Evolutionary conservation across 176 grass and related monocot genomes (phyloP), one percentile per base, ranked within the genome.

Genomic region (Melocanna baccifera): DNA sequence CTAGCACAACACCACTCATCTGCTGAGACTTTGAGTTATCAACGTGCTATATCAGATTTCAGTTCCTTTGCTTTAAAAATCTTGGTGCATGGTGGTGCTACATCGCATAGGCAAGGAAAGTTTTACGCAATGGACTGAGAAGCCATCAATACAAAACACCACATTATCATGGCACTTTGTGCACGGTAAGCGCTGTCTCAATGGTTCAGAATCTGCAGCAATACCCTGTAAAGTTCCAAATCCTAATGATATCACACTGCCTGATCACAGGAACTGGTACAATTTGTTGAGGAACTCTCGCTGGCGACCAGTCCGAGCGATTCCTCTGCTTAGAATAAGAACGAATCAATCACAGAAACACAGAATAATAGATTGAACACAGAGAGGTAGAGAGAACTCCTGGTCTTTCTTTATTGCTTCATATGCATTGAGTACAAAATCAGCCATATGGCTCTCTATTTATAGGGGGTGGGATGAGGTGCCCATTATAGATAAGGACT

Each of bases 181-280:
- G 36, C 28, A 76, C 8, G 88, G 92, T 97, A 83, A 28, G 79
- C 20, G 32, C 42, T 19, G 12, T 36, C 23, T 5, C 69, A 18
- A 1, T 52, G 37, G 43, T 47, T 51, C 75, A 90, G 22, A 84
- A 51, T 18, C 61, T 67, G 36, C 58, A 37, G 12, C 28, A 30
- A 48, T 66, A 56, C 75, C 1, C 57, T 56, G 9, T 55, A n/a
- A 69, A 43, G 34, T 84, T 56, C 34, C 25, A 5, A 28, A 63
- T 57, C 66, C 15, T 71, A 41, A 69, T 46, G 25, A 0, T 57
- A 6, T 41, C 19, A 66, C 50, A 78, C 37, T 81, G 30, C 15
- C 19, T 13, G 63, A 76, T 85, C 76, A 29, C 89, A 94, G 87
- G 87, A 77, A 83, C 81, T 59, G 89, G 95, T 52, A 81, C 86